A percentile compares a stretch with the other conserved stretches of the same genome.
Conservation (phyloP, 2,329 filamentous ascomycete genomes). For the Eutypa lata region DNA sequence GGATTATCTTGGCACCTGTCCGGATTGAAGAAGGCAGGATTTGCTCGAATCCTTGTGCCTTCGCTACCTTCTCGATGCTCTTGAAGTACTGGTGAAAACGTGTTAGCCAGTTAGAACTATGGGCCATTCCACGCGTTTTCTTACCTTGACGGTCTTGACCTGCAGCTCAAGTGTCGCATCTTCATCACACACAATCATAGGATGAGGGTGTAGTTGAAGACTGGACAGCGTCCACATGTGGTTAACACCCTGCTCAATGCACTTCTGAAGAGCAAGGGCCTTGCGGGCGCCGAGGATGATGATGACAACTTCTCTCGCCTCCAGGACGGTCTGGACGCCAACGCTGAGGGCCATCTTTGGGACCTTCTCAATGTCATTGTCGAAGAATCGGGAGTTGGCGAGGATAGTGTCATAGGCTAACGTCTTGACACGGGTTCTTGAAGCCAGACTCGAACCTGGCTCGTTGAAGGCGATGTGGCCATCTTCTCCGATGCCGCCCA, state of each 20-base stretch:
- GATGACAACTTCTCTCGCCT: constrained; percentile 77
- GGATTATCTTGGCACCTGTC: constrained; percentile 42
- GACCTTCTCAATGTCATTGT: constrained; percentile 68
- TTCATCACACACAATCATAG: constrained; percentile 80
- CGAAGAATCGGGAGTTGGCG: constrained; percentile 83
- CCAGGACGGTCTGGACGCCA: constrained; percentile 78
- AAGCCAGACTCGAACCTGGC: constrained; percentile 74
- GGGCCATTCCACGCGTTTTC: constrained; percentile 1
- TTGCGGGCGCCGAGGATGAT: constrained; percentile 83
- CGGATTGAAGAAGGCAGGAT: constrained; percentile 55
- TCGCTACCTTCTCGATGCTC: constrained; percentile 64
- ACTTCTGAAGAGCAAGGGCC: constrained; percentile 73
- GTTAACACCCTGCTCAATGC: constrained; percentile 78
- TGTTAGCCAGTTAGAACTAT: constrained; percentile 1
- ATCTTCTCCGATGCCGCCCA: constrained; percentile 81
- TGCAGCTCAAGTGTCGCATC: constrained; percentile 71
- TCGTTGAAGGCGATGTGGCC: constrained; percentile 92
- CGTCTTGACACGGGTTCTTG: constrained; percentile 80
- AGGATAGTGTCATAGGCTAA: constrained; percentile 83
- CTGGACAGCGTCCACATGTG: constrained; percentile 89
- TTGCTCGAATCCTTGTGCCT: constrained; percentile 54
- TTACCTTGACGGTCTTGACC: constrained; percentile 68
- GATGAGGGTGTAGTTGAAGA: constrained; percentile 76
- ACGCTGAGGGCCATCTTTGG: constrained; percentile 82
- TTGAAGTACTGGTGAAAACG: constrained; percentile 60